Evolutionary conservation across 202 grass and related monocot species (phyloP), one percentile per base, ranked within the genome.

Genomic region (Carex arenaria): DNA sequence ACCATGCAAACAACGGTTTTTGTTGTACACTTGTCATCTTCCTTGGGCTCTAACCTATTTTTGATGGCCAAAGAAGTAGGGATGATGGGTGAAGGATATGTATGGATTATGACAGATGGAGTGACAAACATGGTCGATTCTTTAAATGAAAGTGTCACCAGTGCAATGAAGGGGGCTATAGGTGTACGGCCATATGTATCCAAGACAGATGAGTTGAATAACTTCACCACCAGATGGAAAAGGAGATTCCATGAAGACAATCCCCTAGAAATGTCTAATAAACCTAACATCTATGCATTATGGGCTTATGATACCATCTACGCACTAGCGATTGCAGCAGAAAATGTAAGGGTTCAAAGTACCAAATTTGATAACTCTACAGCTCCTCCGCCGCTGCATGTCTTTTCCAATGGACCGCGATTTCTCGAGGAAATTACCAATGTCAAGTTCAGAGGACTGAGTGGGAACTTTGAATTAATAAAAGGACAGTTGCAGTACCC

Each of bases 1-100:
- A 90, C 84, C 61, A 90, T 90, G 88, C 80, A 84, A 81, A 80
- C 88, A 31, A 90, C 86, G 83, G 84, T 93, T 3, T 93, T 80
- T 20, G 5, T 90, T 45, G 76, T 93, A 8, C 88, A 93, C 12
- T 85, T 90, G 88, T 22, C 84, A 43, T 32, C 76, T 2, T 0
- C 20, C 0, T 10, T 88, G 8, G 88, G 57, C 0, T 90, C 86
- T 1, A 30, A 57, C 2, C 77, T 93, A 36, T 88, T 93, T 32
- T 40, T 45, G 67, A 69, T 64, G 22, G 86, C 81, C 18, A 90
- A 84, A 47, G 86, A 85, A 19, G 5, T 80, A 7, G 88, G 18
- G 86, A 62, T 56, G 45, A 49, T 49, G 45, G 0, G 45, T 49
- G 10, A 49, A 49, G 45, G 45, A 0, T 49, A 49, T 49, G 86